Evolutionary conservation across 768 basidiomycete species (phyloP).

Genomic region (Calocybe indica): DNA sequence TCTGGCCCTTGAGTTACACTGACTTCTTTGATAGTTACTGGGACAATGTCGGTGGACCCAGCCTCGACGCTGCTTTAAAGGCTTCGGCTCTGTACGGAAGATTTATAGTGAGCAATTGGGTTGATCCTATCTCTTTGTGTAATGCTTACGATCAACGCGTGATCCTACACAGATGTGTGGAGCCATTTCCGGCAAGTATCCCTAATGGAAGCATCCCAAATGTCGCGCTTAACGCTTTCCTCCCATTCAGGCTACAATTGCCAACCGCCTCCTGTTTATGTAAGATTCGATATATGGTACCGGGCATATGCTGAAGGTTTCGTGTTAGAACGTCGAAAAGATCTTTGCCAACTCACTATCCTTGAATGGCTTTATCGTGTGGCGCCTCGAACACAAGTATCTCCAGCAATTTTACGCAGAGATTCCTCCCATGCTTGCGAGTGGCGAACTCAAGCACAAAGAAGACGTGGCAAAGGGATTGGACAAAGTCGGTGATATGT

Average conservation of each 20-base stretch:
- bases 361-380: slow-evolving; percentile 31
- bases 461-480: slow-evolving; percentile 43
- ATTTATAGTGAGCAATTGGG: slow-evolving; percentile 37
- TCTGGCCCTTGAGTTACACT: not conserved
- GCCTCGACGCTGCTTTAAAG: slow-evolving; percentile 50
- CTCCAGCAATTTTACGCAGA: slow-evolving; percentile 31
- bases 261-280: too few species aligned
- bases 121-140: not conserved
- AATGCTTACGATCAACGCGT: not conserved
- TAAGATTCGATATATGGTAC: too few species aligned
- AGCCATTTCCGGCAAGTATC: slow-evolving; percentile 24
- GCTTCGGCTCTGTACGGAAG: slow-evolving; percentile 36
- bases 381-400: slow-evolving; percentile 25
- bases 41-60: slow-evolving; percentile 58
- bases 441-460: slow-evolving; percentile 37
- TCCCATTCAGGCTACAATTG: too few species aligned
- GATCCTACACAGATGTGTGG: slow-evolving; percentile 27
- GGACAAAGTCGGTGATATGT: slow-evolving; percentile 28
- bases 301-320: not conserved
- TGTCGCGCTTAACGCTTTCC: not conserved
- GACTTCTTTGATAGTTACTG: slow-evolving; percentile 29
- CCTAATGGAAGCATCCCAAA: not conserved
- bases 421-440: slow-evolving; percentile 32
- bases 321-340: slow-evolving; percentile 28
- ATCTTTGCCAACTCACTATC: slow-evolving; percentile 36